A percentile compares a stretch with the other conserved stretches of the same genome.
Evolutionary conservation across 75 land plant species (phyloP).

Genomic region (Gnetum montanum): DNA sequence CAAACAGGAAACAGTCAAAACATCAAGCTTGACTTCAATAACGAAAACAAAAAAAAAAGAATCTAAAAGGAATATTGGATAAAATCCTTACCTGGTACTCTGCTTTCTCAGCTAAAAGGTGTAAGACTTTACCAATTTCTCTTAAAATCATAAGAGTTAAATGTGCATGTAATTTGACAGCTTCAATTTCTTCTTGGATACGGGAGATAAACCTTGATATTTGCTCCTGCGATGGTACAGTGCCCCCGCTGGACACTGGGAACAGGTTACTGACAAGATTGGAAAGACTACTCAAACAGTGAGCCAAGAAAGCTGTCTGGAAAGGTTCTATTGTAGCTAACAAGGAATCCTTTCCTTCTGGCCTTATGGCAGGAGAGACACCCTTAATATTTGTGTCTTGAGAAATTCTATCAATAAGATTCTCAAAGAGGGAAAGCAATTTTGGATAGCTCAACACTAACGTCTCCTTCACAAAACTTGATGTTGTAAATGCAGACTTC

Average conservation of each 20-base stretch:
- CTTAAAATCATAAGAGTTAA: slow-evolving; percentile 75
- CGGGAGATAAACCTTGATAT: slow-evolving; percentile 70
- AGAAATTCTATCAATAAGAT: slow-evolving; percentile 75
- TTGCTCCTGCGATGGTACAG: slow-evolving; percentile 86
- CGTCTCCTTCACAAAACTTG: slow-evolving; percentile 93
- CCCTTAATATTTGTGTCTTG: slow-evolving; percentile 92
- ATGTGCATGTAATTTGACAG: slow-evolving; percentile 70
- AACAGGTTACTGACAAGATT: slow-evolving; percentile 85
- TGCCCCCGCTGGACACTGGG: slow-evolving; percentile 73
- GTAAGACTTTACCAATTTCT: slow-evolving; percentile 72
- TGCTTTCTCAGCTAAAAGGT: slow-evolving; percentile 76
- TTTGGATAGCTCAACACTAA: slow-evolving; percentile 85
- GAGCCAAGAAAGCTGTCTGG: slow-evolving; percentile 75
- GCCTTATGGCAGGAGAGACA: slow-evolving; percentile 68
- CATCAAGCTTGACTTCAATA: too few relatives aligned
- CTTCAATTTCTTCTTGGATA: slow-evolving; percentile 95
- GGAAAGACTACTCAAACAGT: slow-evolving; percentile 60
- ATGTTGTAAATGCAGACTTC: slow-evolving; percentile 91
- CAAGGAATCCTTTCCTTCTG: slow-evolving; percentile 73
- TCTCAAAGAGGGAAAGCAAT: slow-evolving; percentile 64
- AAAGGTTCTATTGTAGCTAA: slow-evolving; percentile 66
- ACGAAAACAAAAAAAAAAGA: too few relatives aligned
- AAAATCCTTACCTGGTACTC: slow-evolving; percentile 74
- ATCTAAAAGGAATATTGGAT: neutral
- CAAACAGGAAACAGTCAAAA: neutral